A percentile compares a stretch with the other conserved stretches of the same genome.
These are phyloP conservation scores for Colletotrichum noveboracense DNA, from an alignment of 2,329 filamentous ascomycete genomes.

Conservation along the genomic window DNA sequence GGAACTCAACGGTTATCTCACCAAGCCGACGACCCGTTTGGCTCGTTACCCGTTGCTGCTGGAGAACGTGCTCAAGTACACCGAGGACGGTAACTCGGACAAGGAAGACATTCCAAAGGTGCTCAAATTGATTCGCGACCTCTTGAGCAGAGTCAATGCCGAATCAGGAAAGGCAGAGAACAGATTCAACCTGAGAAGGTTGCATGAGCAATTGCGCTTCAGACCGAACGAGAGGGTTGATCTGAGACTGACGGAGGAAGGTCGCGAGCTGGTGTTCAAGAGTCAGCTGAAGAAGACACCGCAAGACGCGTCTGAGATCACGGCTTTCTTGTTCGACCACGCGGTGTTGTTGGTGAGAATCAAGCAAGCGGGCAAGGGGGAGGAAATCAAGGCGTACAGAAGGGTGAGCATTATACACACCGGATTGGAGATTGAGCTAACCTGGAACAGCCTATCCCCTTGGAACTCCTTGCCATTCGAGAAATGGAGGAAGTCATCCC, in stretches of 20 bases:
- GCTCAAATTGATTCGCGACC: slow-evolving; percentile 83
- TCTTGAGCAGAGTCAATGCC: slow-evolving; percentile 86
- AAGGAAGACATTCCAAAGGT: slow-evolving; percentile 92
- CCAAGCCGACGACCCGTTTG: slow-evolving; percentile 94
- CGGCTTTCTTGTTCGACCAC: slow-evolving; percentile 95
- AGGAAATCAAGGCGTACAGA: slow-evolving; percentile 94
- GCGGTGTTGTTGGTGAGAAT: slow-evolving; percentile 89
- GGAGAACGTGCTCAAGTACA: slow-evolving; percentile 91
- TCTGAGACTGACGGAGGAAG: slow-evolving; percentile 91
- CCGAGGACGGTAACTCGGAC: slow-evolving; percentile 86
- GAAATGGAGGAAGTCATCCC: slow-evolving; percentile 98
- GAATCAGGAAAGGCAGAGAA: slow-evolving; percentile 98
- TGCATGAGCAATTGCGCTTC: slow-evolving; percentile 93
- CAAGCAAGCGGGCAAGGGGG: slow-evolving; percentile 90
- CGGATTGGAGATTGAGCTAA: background rate
- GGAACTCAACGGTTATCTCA: slow-evolving; percentile 96
- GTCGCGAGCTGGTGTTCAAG: slow-evolving; percentile 92
- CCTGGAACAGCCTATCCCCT: slow-evolving; percentile 75
- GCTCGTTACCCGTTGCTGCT: slow-evolving; percentile 92
- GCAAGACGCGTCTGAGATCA: slow-evolving; percentile 79
- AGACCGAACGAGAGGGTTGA: slow-evolving; percentile 89
- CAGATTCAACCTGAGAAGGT: slow-evolving; percentile 89
- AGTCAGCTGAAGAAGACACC: slow-evolving; percentile 91
- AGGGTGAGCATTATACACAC: slow-evolving; percentile 50
- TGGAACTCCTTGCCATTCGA: slow-evolving; percentile 90